Conservation (phyloP, 805 yeast genomes). For the Candida golubevii region DNA sequence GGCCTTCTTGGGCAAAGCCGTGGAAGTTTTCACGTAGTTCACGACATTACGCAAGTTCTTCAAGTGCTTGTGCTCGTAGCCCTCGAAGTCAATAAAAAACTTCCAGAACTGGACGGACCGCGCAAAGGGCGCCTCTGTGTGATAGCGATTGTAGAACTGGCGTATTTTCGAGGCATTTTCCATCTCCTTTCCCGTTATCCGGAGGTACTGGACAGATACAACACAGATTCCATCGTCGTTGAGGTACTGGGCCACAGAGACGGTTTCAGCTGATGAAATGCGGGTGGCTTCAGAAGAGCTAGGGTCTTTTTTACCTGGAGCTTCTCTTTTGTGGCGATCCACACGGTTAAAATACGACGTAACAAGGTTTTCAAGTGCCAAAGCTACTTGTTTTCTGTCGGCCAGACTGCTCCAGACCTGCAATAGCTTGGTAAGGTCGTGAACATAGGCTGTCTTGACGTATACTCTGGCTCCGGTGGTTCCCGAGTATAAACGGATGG, state of each 20-base stretch:
- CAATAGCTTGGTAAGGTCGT: constrained; percentile 6
- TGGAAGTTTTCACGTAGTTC: constrained; percentile 39
- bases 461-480: constrained; percentile 6
- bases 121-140: constrained; percentile 28
- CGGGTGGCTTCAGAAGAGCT: background rate
- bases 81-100: constrained; percentile 52
- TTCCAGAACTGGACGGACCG: constrained; percentile 52
- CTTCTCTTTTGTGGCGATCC: constrained; percentile 15
- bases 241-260: constrained; percentile 27
- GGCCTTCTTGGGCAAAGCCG: constrained; percentile 45
- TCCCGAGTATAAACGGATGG: constrained; percentile 24
- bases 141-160: constrained; percentile 27
- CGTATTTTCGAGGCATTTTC: constrained; percentile 18
- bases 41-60: constrained; percentile 44
- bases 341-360: constrained; percentile 17
- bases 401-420: constrained; percentile 15
- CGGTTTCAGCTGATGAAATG: constrained; percentile 12
- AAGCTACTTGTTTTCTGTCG: constrained; percentile 11
- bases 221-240: constrained; percentile 41
- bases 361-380: constrained; percentile 19
- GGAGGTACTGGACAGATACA: constrained; percentile 22
- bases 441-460: constrained; percentile 19
- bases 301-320: background rate
- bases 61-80: constrained; percentile 36
- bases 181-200: constrained; percentile 29